Evolutionary conservation across 73 alveolate genomes (phyloP).

Genomic region (Uronychia setigera): DNA sequence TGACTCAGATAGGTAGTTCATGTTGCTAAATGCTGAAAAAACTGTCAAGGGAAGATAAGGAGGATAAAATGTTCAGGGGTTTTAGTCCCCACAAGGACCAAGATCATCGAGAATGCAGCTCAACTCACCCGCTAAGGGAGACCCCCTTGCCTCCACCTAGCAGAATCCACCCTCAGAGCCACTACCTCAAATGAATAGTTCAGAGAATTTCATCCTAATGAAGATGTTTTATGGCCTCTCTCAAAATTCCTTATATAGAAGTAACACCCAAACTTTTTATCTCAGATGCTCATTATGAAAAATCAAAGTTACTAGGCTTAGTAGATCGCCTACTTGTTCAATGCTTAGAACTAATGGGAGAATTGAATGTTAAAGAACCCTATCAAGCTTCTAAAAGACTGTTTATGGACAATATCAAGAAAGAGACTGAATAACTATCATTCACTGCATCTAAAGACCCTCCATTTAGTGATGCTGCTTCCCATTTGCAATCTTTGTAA

Average conservation of each 20-base stretch:
- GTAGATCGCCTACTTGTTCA: background rate
- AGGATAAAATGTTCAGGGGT: too few species aligned
- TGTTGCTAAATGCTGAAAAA: background rate
- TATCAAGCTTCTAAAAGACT: background rate
- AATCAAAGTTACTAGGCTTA: background rate
- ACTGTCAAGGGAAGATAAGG: background rate
- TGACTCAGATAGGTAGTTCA: background rate
- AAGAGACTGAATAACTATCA: background rate
- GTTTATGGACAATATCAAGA: background rate
- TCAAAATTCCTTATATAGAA: background rate
- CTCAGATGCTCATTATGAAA: background rate
- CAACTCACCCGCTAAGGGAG: too few species aligned
- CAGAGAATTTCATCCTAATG: too few species aligned
- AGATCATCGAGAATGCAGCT: too few species aligned
- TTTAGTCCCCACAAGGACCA: too few species aligned
- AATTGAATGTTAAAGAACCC: background rate
- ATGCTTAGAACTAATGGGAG: background rate
- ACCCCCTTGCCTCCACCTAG: too few species aligned
- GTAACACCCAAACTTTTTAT: background rate
- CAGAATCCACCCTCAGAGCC: too few species aligned
- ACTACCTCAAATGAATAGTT: too few species aligned
- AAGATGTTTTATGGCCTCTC: background rate
- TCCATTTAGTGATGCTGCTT: background rate
- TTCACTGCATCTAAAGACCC: too few species aligned
- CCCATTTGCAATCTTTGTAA: background rate